Evolutionary conservation across 2,329 filamentous ascomycete species (phyloP).

Genomic region (Tolypocladium guangdongense): DNA sequence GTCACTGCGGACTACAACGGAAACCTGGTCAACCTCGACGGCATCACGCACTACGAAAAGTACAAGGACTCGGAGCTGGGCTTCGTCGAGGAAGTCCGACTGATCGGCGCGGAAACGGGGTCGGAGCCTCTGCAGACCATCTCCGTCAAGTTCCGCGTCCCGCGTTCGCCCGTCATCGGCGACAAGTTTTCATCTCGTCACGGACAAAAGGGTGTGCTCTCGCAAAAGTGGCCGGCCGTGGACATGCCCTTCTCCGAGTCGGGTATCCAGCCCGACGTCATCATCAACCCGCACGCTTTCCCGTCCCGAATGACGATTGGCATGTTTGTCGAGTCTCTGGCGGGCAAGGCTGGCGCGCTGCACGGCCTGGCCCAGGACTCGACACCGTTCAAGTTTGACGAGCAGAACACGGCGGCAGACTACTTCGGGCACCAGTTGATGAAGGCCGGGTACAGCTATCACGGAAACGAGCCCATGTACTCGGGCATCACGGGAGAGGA

Average conservation of each 20-base stretch:
- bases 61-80: slow-evolving; percentile 88
- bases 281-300: slow-evolving; percentile 99
- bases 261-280: slow-evolving; percentile 92
- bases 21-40: slow-evolving; percentile 75
- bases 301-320: slow-evolving; percentile 99
- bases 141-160: slow-evolving; percentile 86
- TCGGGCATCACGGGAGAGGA: slow-evolving; percentile 93
- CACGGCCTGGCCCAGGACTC: slow-evolving; percentile 94
- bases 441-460: slow-evolving; percentile 94
- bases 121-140: slow-evolving; percentile 77
- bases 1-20: slow-evolving; percentile 72
- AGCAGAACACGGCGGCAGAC: slow-evolving; percentile 82
- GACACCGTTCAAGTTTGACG: slow-evolving; percentile 90
- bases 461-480: slow-evolving; percentile 98
- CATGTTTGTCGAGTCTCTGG: slow-evolving; percentile 96
- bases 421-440: slow-evolving; percentile 94
- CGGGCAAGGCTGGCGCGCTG: slow-evolving; percentile 86
- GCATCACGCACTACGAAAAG: slow-evolving; percentile 75
- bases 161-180: slow-evolving; percentile 83
- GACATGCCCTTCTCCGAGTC: slow-evolving; percentile 97
- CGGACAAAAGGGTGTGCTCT: slow-evolving; percentile 94
- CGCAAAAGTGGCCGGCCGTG: slow-evolving; percentile 85
- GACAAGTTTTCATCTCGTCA: slow-evolving; percentile 99
- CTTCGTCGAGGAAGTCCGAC: slow-evolving; percentile 84
- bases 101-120: slow-evolving; percentile 78